These are phyloP conservation scores for Elongisporangium prolatum DNA, from an alignment of 352 stramenopile genomes.

Conservation along the genomic window DNA sequence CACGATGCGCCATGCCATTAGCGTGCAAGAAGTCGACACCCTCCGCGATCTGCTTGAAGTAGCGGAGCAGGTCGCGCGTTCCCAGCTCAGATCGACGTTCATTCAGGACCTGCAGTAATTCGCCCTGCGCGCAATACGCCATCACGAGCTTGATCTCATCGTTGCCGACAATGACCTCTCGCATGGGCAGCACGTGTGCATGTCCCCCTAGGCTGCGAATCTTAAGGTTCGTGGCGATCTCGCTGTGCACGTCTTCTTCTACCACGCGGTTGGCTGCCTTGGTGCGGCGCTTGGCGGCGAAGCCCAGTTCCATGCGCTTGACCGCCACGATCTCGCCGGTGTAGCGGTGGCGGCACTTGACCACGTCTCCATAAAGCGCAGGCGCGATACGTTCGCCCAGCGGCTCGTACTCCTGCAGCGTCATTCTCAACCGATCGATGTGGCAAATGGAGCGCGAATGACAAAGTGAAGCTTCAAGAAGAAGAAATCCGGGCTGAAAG, in stretches of 20 bases:
- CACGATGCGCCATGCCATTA: conserved; percentile 72
- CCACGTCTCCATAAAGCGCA: conserved; percentile 69
- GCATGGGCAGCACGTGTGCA: conserved; percentile 57
- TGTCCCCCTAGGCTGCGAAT: conserved; percentile 61
- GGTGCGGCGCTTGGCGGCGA: conserved; percentile 38
- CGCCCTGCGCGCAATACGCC: conserved; percentile 58
- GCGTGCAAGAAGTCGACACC: conserved; percentile 71
- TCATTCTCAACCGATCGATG: conserved; percentile 6
- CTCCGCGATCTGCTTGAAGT: conserved; percentile 61
- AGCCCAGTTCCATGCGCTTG: conserved; percentile 75
- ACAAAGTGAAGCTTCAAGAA: neutral
- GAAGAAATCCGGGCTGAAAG: too few relatives aligned
- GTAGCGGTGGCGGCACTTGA: conserved; percentile 46
- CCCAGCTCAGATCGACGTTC: conserved; percentile 24
- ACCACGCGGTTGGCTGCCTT: conserved; percentile 42
- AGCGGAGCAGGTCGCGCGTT: conserved; percentile 28
- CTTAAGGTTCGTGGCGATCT: conserved; percentile 65
- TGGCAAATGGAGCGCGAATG: neutral
- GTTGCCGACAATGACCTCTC: conserved; percentile 60
- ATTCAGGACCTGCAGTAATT: conserved; percentile 77
- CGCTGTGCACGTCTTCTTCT: conserved; percentile 65
- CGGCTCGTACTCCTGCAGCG: conserved; percentile 40
- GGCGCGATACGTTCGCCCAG: conserved; percentile 47
- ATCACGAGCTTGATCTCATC: conserved; percentile 62
- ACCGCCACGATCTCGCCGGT: conserved; percentile 59